Percentiles rank a stretch among this genome's conserved stretches.
Evolutionary conservation across 768 basidiomycete genomes (phyloP).

Genomic region (Hericium erinaceus): DNA sequence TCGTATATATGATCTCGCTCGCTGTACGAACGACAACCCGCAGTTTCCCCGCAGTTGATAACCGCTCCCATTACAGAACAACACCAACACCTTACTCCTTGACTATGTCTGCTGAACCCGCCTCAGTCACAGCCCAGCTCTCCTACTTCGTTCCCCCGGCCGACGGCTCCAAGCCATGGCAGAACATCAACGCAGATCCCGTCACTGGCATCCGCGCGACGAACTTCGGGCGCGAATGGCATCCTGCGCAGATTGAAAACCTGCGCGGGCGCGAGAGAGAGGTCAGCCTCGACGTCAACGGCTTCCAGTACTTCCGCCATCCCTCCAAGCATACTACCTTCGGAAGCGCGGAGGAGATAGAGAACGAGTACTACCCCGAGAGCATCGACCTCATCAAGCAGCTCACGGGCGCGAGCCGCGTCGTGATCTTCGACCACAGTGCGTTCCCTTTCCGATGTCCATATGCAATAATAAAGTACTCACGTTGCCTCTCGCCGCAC

Average conservation of each 20-base stretch:
- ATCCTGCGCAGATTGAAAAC: conserved; percentile 37
- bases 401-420: conserved; percentile 48
- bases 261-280: conserved; percentile 40
- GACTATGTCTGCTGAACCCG: conserved; percentile 3
- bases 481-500: not conserved
- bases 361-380: conserved; percentile 52
- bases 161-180: conserved; percentile 22
- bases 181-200: conserved; percentile 17
- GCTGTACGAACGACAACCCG: too few species aligned
- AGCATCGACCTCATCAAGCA: conserved; percentile 48
- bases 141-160: conserved; percentile 16
- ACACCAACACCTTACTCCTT: not conserved
- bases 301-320: conserved; percentile 36
- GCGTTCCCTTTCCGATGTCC: conserved; percentile 15
- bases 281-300: conserved; percentile 37
- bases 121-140: conserved; percentile 8
- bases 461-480: not conserved
- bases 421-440: conserved; percentile 64
- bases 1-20: too few species aligned
- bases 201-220: conserved; percentile 21
- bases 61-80: not conserved
- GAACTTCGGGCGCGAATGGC: conserved; percentile 28
- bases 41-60: too few species aligned
- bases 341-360: conserved; percentile 40
- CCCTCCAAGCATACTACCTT: conserved; percentile 40